Evolutionary conservation across 192 early-diverging fungal species (phyloP), one percentile per base, ranked within the genome.

Genomic region (Diversispora eburnea): DNA sequence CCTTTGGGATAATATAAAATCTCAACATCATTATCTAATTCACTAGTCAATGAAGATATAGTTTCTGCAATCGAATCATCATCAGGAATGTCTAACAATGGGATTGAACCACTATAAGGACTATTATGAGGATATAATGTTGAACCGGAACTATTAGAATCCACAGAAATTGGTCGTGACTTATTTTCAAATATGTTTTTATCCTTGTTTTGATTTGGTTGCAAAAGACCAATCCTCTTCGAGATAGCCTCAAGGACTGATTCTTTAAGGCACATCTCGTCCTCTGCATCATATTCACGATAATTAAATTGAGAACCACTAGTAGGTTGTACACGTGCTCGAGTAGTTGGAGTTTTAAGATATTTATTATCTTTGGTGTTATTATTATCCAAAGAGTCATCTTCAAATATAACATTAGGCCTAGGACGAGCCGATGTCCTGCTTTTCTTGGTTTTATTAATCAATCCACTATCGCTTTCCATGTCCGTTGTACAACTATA

Each of bases 1-100:
- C 90, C 93, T 61, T 89, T 87, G 5, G 90, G 90, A 64, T 90
- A 87, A 71, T 88, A 91, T 70, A 90, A 82, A 52, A 95, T 87
- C 66, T 92, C 86, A 10, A 93, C 80, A 76, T 91, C 91, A 52
- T 86, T 88, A 1, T 82, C 81, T 66, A 84, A 79, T 65, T 78
- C 76, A 59, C 69, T 83, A 54, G 75, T 75, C 19, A 70, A 69
- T 45, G 49, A 76, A 22, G 76, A 43, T n/a, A 65, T 71, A 9
- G 74, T 71, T 49, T 65, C 64, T 15, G 65, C 15, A 20, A 74
- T 17, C 15, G 66, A 77, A 19, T 76, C 74, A 52, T 77, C 73
- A 65, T 75, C 63, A 5, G 56, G 33, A 25, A 61, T 67, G 19
- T 63, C 57, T 8, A 75, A 8, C 12, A 75, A 45, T 3, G 76